phyloP scores from a whole-genome alignment of 2,329 filamentous ascomycete species.

The Podosphaera fusca region DNA sequence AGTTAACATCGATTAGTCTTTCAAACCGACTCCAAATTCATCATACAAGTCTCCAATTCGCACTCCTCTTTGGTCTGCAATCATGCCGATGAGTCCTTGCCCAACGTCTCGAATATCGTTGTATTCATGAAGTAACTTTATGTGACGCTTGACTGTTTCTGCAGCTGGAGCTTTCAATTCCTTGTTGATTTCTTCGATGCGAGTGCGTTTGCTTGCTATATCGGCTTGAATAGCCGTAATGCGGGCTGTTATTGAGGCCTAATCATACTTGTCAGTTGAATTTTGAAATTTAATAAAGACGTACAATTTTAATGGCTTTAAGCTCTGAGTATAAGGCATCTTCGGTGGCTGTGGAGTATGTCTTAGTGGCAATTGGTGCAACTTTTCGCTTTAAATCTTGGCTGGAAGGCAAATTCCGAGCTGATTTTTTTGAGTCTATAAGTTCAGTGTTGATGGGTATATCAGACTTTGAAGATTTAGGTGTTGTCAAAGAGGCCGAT shows the following conservation, averaged over 20 bases:
- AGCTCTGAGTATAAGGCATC: background rate
- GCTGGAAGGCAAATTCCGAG: background rate
- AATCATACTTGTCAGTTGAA: background rate
- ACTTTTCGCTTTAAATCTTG: background rate
- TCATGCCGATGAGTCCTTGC: slow-evolving; percentile 39
- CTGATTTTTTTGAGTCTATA: background rate
- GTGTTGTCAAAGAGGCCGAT: background rate
- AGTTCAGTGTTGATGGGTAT: no score
- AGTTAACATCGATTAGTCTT: slow-evolving; percentile 8
- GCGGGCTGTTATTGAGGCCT: slow-evolving; percentile 20
- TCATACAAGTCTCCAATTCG: slow-evolving; percentile 16
- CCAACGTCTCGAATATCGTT: slow-evolving; percentile 50
- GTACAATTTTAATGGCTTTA: background rate
- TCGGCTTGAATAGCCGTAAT: slow-evolving; percentile 21
- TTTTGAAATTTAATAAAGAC: background rate
- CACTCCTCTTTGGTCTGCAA: slow-evolving; percentile 39
- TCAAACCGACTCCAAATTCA: slow-evolving; percentile 15
- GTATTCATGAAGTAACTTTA: slow-evolving; percentile 41
- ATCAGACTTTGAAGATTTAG: no score
- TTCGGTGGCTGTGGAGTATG: background rate
- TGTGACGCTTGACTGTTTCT: slow-evolving; percentile 35
- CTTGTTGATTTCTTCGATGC: slow-evolving; percentile 17
- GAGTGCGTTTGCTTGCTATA: slow-evolving; percentile 11
- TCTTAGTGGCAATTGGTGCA: background rate
- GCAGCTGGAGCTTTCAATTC: slow-evolving; percentile 17